Conservation (phyloP, 2,329 filamentous ascomycete species). For the Epichloe scottii region DNA sequence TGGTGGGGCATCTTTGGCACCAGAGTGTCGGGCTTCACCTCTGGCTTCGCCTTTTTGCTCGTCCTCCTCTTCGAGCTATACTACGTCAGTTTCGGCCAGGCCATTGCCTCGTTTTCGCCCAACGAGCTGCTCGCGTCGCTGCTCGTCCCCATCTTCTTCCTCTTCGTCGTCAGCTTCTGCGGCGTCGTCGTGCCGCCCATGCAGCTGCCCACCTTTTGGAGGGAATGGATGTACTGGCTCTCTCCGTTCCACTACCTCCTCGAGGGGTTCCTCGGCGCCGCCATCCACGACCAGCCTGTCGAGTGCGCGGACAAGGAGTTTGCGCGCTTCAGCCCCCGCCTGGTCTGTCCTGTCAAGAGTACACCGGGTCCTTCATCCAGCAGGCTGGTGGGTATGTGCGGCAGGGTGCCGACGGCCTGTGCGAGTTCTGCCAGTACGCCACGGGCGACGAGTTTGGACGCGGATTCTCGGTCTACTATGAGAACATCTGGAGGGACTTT, state of each 20-base stretch:
- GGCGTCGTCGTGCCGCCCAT: conserved; percentile 53
- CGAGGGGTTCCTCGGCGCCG: conserved; percentile 45
- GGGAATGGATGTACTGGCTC: conserved; percentile 51
- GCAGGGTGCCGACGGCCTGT: conserved; percentile 40
- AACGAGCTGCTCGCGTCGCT: conserved; percentile 55
- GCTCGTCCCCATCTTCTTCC: conserved; percentile 56
- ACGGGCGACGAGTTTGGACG: conserved; percentile 47
- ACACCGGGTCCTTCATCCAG: conserved; percentile 39
- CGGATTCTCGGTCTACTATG: conserved; percentile 47
- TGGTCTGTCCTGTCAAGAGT: conserved; percentile 46
- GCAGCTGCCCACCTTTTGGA: conserved; percentile 51
- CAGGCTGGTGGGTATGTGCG: conserved; percentile 48
- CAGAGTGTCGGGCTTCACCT: conserved; percentile 38
- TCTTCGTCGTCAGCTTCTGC: conserved; percentile 58
- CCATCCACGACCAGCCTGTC: conserved; percentile 42
- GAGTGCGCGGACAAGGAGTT: conserved; percentile 43
- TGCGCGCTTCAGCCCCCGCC: conserved; percentile 47
- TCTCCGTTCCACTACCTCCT: conserved; percentile 57
- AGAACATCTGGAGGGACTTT: conserved; percentile 53
- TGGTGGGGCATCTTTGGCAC: conserved; percentile 39
- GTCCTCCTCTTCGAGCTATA: conserved; percentile 55
- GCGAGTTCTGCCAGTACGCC: conserved; percentile 51
- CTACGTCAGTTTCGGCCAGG: conserved; percentile 53
- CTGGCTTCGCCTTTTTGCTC: conserved; percentile 50
- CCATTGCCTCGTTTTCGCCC: conserved; percentile 52